Conservation (phyloP, 306 rosid species). For the Hippophae gyantsensis region DNA sequence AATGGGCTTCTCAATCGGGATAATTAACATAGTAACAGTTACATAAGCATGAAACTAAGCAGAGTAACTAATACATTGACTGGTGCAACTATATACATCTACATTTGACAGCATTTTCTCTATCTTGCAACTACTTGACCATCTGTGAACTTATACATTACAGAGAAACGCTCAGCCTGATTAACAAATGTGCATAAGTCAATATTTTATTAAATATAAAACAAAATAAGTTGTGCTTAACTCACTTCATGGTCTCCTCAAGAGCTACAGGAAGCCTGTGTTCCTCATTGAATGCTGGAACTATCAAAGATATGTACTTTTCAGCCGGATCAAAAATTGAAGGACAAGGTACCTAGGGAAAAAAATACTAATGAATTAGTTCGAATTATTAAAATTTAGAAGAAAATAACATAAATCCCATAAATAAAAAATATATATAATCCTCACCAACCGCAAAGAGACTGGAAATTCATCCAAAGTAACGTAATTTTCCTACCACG, state of each 20-base stretch:
- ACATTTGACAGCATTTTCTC: too few species aligned
- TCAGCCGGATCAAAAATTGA: constrained; percentile 74
- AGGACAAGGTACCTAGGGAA: constrained; percentile 65
- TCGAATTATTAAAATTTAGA: constrained; percentile 16
- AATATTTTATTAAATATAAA: constrained; percentile 4
- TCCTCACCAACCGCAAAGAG: neutral
- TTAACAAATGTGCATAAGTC: neutral
- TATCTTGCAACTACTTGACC: too few species aligned
- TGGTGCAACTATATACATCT: too few species aligned
- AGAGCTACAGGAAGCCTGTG: constrained; percentile 81
- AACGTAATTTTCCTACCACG: too few species aligned
- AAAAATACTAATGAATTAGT: constrained; percentile 2
- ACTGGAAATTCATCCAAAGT: neutral
- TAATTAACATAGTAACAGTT: too few species aligned
- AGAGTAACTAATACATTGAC: too few species aligned
- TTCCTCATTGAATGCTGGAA: constrained; percentile 86
- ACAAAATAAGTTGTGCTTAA: constrained; percentile 7
- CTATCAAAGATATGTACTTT: constrained; percentile 73
- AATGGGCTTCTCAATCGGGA: too few species aligned
- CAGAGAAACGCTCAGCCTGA: neutral
- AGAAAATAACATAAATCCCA: neutral
- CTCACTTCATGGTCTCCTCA: constrained; percentile 79
- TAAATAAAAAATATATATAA: neutral
- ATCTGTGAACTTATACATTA: neutral
- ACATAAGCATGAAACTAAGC: too few species aligned